Evolutionary conservation across 2,329 filamentous ascomycete species (phyloP).

Genomic region (Cladosporium velox): DNA sequence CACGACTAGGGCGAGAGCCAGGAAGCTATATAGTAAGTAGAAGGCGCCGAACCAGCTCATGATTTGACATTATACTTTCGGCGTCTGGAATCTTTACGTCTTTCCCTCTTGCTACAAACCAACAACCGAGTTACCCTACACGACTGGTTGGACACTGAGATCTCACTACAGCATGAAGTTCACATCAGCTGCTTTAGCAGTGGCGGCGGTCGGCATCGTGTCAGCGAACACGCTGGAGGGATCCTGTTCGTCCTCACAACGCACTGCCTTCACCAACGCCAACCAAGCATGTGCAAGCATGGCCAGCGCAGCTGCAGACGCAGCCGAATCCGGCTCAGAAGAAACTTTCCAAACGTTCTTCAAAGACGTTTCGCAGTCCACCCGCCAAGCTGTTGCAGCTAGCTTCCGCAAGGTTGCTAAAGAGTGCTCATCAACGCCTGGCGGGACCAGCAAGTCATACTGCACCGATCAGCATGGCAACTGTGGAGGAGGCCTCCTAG

Average conservation of each 20-base stretch:
- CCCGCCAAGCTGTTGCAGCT: constrained; percentile 52
- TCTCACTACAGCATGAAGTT: background rate
- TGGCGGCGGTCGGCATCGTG: background rate
- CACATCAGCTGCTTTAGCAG: background rate
- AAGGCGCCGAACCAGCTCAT: background rate
- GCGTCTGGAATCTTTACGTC: background rate
- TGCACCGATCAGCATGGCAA: constrained; percentile 59
- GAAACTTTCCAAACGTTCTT: constrained; percentile 63
- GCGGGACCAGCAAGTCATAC: constrained; percentile 55
- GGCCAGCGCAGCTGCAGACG: constrained; percentile 54
- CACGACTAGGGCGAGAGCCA: background rate
- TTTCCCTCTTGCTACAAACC: background rate
- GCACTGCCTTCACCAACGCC: constrained; percentile 50
- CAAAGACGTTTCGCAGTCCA: constrained; percentile 54
- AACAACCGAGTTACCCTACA: background rate
- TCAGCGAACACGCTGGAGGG: constrained; percentile 45
- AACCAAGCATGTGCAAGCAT: constrained; percentile 56
- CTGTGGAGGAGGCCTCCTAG: constrained; percentile 56
- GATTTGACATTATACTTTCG: background rate
- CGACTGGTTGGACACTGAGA: background rate
- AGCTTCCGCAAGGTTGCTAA: constrained; percentile 54
- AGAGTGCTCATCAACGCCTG: constrained; percentile 57
- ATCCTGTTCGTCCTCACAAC: constrained; percentile 50
- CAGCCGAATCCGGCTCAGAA: constrained; percentile 52
- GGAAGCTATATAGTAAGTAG: background rate